These are phyloP conservation scores for Nemophila menziesii DNA, from an alignment of 257 asterid species.

Conservation along the genomic window DNA sequence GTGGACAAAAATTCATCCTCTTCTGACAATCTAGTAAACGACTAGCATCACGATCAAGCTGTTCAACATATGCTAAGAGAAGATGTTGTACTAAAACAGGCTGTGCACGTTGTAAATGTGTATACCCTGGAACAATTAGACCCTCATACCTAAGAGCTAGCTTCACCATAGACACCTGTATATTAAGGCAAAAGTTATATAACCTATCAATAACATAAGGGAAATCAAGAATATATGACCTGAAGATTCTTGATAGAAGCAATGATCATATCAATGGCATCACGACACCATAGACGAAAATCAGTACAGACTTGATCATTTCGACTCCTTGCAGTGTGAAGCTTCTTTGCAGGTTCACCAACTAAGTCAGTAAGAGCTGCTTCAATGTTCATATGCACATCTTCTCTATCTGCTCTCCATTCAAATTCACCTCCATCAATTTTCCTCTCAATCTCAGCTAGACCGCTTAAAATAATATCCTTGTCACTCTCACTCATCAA, in stretches of 20 bases:
- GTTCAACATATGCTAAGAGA: slow-evolving; percentile 86
- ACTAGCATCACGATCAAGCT: slow-evolving; percentile 92
- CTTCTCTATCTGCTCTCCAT: slow-evolving; percentile 98
- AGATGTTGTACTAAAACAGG: slow-evolving; percentile 95
- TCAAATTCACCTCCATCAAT: slow-evolving; percentile 64
- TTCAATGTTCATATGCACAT: slow-evolving; percentile 97
- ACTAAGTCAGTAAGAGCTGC: slow-evolving; percentile 89
- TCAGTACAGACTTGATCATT: slow-evolving; percentile 96
- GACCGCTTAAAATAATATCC: slow-evolving; percentile 57
- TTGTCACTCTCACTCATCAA: slow-evolving; percentile 68
- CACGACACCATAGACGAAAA: slow-evolving; percentile 90
- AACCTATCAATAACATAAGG: not conserved
- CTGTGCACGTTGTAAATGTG: slow-evolving; percentile 96
- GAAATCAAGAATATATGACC: slow-evolving; percentile 26
- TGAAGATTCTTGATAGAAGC: slow-evolving; percentile 54
- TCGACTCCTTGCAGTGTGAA: slow-evolving; percentile 92
- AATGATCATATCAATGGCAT: slow-evolving; percentile 58
- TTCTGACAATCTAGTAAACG: slow-evolving; percentile 75
- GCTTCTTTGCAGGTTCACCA: slow-evolving; percentile 98
- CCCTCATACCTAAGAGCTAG: slow-evolving; percentile 66
- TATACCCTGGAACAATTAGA: slow-evolving; percentile 91
- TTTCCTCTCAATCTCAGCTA: slow-evolving; percentile 54
- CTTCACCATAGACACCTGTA: slow-evolving; percentile 55
- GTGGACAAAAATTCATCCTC: slow-evolving; percentile 78
- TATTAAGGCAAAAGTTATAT: slow-evolving; percentile 1